Percentiles rank a stretch among this genome's conserved stretches.
phyloP scores from a whole-genome alignment of 495 filamentous ascomycete species.

The Filosporella fistucella region DNA sequence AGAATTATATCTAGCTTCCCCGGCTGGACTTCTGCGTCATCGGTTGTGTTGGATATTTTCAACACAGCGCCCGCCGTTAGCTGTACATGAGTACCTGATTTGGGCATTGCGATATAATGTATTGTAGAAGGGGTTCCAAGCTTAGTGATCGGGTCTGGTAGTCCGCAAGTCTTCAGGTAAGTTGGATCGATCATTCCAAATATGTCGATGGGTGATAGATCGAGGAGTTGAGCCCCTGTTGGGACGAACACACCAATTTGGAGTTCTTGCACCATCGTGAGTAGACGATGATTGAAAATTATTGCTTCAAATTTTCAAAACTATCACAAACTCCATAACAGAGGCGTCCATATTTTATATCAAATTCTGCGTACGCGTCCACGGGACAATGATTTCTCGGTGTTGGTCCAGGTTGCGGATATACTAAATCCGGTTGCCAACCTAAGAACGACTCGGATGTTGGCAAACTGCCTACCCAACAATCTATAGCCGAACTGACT shows the following conservation, averaged over 20 bases:
- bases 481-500: no score
- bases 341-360: no score
- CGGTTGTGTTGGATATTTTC: slow-evolving; percentile 5
- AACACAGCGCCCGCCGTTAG: slow-evolving; percentile 16
- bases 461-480: no score
- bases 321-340: no score
- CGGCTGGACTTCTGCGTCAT: slow-evolving; percentile 19
- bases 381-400: no score
- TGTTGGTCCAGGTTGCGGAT: no score
- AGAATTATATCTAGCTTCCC: slow-evolving; percentile 49
- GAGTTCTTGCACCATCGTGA: slow-evolving; percentile 2
- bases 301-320: no score
- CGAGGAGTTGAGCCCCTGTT: slow-evolving; percentile 13
- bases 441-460: no score
- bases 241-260: slow-evolving; percentile 22
- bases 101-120: slow-evolving; percentile 17
- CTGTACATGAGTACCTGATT: slow-evolving; percentile 9
- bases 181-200: slow-evolving; percentile 19
- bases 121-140: slow-evolving; percentile 17
- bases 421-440: no score
- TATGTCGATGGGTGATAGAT: slow-evolving; percentile 21
- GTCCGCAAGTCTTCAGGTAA: slow-evolving; percentile 16
- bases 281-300: no score
- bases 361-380: no score
- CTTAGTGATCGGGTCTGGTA: slow-evolving; percentile 9